Conservation (phyloP, 2,329 filamentous ascomycete genomes). For the Paecilomyces formosus region DNA sequence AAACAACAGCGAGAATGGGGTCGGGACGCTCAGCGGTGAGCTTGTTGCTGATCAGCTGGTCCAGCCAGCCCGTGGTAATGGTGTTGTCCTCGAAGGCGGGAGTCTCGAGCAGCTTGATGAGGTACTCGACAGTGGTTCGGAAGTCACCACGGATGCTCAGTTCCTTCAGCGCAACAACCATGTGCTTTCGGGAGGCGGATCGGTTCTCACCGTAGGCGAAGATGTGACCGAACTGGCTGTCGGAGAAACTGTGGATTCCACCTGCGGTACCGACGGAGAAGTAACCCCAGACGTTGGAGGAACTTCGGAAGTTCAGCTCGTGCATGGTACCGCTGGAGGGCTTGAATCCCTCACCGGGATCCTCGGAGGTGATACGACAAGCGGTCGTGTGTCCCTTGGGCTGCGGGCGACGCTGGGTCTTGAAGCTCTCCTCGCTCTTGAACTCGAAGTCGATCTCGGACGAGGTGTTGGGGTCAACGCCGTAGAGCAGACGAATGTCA, state of each 20-base stretch:
- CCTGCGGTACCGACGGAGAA: constrained; percentile 96
- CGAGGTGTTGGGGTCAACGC: constrained; percentile 78
- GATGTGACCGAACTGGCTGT: constrained; percentile 98
- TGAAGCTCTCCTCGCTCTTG: constrained; percentile 71
- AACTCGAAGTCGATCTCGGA: constrained; percentile 96
- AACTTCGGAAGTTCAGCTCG: constrained; percentile 97
- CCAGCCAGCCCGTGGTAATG: constrained; percentile 97
- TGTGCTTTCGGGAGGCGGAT: constrained; percentile 93
- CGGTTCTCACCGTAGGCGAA: constrained; percentile 98
- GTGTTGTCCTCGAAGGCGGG: constrained; percentile 98
- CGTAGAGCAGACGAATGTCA: constrained; percentile 93
- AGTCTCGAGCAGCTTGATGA: constrained; percentile 97
- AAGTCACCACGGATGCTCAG: constrained; percentile 99
- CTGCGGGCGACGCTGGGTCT: constrained; percentile 79
- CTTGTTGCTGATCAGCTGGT: constrained; percentile 97
- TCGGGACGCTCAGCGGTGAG: constrained; percentile 94
- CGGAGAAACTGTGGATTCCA: constrained; percentile 98
- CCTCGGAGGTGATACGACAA: constrained; percentile 98
- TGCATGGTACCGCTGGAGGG: constrained; percentile 98
- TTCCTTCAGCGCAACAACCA: constrained; percentile 98
- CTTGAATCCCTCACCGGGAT: constrained; percentile 98
- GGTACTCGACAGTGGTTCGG: constrained; percentile 94
- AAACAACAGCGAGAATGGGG: constrained; percentile 86
- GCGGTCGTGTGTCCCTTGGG: constrained; percentile 97
- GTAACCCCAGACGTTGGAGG: constrained; percentile 99